Evolutionary conservation across 305 asterid genomes (phyloP).

Genomic region (Fraxinus platypoda): DNA sequence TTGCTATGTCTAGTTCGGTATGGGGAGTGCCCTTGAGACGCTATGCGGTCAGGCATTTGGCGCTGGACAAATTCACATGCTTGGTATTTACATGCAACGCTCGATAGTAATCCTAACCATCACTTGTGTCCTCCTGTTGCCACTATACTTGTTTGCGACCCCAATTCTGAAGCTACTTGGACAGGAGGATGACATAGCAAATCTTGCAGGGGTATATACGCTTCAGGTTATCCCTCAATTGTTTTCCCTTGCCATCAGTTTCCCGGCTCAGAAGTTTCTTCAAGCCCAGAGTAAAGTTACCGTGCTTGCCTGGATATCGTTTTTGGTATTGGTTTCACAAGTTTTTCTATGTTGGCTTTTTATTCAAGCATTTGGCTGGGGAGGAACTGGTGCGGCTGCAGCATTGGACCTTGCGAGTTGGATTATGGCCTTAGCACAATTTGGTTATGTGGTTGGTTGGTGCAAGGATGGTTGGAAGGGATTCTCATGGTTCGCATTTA

Average conservation of each 20-base stretch:
- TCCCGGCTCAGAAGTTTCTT: constrained; percentile 72
- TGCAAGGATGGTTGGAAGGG: constrained; percentile 88
- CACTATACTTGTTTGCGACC: constrained; percentile 67
- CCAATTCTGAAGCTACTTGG: constrained; percentile 70
- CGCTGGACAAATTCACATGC: constrained; percentile 77
- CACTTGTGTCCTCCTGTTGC: constrained; percentile 51
- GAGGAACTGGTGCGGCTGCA: constrained; percentile 57
- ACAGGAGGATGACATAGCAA: constrained; percentile 55
- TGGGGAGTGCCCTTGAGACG: constrained; percentile 96
- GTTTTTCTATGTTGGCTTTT: constrained; percentile 61
- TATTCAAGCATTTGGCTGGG: constrained; percentile 49
- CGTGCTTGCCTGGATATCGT: constrained; percentile 60
- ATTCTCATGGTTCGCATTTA: constrained; percentile 49
- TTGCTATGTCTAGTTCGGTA: constrained; percentile 58
- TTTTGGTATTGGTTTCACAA: constrained; percentile 37
- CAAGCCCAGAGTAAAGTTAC: constrained; percentile 85
- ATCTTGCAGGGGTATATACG: constrained; percentile 59
- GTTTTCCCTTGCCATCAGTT: constrained; percentile 55
- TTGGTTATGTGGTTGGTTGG: constrained; percentile 69
- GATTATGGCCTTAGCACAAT: constrained; percentile 51
- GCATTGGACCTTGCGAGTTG: constrained; percentile 60
- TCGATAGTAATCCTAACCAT: constrained; percentile 57
- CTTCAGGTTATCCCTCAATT: constrained; percentile 57
- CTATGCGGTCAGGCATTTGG: constrained; percentile 90
- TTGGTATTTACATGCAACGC: constrained; percentile 84